A percentile compares a stretch with the other conserved stretches of the same genome.
Conservation (phyloP, 2,329 filamentous ascomycete genomes). For the Cladosporium sp. region DNA sequence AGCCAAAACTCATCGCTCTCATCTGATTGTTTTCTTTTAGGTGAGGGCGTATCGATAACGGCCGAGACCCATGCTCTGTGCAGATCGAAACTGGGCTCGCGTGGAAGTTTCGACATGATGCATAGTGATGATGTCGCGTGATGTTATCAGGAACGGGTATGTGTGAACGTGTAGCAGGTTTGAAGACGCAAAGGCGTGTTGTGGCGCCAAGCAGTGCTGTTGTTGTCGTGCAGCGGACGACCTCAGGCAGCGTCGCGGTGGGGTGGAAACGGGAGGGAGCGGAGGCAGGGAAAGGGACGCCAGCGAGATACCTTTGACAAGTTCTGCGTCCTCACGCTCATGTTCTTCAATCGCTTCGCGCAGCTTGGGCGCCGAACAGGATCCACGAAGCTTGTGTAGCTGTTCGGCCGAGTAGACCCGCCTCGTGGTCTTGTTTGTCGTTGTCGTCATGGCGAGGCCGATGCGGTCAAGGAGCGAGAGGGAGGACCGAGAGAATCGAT, state of each 20-base stretch:
- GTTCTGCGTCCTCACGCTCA: slow-evolving; percentile 33
- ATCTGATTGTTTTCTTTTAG: neutral
- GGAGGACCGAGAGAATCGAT: no score
- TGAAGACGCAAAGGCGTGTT: neutral
- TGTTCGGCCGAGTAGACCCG: slow-evolving; percentile 36
- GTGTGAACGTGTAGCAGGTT: neutral
- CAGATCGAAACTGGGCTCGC: neutral
- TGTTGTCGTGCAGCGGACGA: neutral
- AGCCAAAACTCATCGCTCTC: slow-evolving; percentile 10
- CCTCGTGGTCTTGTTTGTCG: slow-evolving; percentile 23
- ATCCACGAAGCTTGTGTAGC: slow-evolving; percentile 31
- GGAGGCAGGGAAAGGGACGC: neutral
- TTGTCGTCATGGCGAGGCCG: slow-evolving; percentile 9
- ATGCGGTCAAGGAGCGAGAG: neutral
- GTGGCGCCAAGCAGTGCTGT: neutral
- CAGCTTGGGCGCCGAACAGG: slow-evolving; percentile 32
- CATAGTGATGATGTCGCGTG: neutral
- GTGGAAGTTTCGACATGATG: slow-evolving; percentile 1
- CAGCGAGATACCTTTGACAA: slow-evolving; percentile 32
- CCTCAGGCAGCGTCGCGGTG: neutral
- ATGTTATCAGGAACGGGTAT: neutral
- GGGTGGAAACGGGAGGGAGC: neutral
- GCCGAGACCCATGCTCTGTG: slow-evolving; percentile 19
- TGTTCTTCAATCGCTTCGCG: slow-evolving; percentile 33
- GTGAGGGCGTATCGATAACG: slow-evolving; percentile 21